phyloP scores from a whole-genome alignment of 2,329 filamentous ascomycete genomes.

The Rhexocercosporidium sp. region DNA sequence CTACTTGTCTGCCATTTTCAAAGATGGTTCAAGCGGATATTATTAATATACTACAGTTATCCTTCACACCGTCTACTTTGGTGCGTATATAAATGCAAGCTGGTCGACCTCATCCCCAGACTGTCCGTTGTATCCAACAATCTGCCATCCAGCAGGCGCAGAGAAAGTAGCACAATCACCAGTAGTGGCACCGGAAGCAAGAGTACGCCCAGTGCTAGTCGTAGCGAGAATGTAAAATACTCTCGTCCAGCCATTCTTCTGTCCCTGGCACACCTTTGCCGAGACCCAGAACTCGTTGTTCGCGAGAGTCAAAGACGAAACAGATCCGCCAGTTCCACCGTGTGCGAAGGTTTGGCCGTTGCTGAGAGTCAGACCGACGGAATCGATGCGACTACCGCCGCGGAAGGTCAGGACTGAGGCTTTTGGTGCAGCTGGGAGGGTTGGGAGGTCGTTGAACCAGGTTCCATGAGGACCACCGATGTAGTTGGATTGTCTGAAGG shows the following conservation, averaged over 20 bases:
- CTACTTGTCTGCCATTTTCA: too few species aligned
- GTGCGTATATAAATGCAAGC: slow-evolving; percentile 54
- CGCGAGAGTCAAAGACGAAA: slow-evolving; percentile 49
- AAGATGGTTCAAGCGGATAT: background rate
- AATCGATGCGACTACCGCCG: slow-evolving; percentile 56
- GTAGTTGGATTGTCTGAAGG: slow-evolving; percentile 51
- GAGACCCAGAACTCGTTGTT: slow-evolving; percentile 54
- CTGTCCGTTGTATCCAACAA: slow-evolving; percentile 59
- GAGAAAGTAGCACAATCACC: slow-evolving; percentile 52
- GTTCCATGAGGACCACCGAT: slow-evolving; percentile 55
- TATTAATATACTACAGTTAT: background rate
- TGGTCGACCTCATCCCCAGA: slow-evolving; percentile 61
- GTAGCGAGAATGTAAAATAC: slow-evolving; percentile 61
- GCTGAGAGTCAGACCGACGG: slow-evolving; percentile 52
- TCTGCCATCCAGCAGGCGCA: slow-evolving; percentile 55
- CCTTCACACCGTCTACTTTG: slow-evolving; percentile 40
- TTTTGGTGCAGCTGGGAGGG: slow-evolving; percentile 44
- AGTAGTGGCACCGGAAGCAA: slow-evolving; percentile 53
- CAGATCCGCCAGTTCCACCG: slow-evolving; percentile 58
- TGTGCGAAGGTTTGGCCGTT: slow-evolving; percentile 56
- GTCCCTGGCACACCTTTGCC: slow-evolving; percentile 56
- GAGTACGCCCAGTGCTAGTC: slow-evolving; percentile 53
- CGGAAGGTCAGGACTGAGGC: slow-evolving; percentile 49
- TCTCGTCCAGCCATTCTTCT: slow-evolving; percentile 52
- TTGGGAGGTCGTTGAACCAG: slow-evolving; percentile 60